A percentile compares a stretch with the other conserved stretches of the same genome.
These are phyloP conservation scores for Bigelowiella natans DNA, from an alignment of 78 protist species.

Conservation along the genomic window DNA sequence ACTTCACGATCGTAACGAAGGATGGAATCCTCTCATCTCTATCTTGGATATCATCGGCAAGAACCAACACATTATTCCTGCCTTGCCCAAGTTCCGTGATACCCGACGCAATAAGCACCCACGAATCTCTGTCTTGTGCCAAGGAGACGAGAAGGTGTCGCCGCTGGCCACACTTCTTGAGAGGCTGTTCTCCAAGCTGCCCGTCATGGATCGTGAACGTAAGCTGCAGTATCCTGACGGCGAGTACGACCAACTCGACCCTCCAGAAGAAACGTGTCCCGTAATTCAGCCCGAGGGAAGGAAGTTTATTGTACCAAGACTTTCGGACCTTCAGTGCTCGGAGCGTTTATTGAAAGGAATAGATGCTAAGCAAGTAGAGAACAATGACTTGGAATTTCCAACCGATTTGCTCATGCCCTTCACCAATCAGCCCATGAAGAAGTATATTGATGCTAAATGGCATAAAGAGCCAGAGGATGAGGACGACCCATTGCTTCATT, in stretches of 20 bases:
- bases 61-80: neutral
- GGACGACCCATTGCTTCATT: neutral
- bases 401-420: neutral
- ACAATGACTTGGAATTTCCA: neutral
- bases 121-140: neutral
- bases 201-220: neutral
- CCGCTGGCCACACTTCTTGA: slow-evolving; percentile 1
- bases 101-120: neutral
- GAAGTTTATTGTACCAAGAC: neutral
- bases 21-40: neutral
- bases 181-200: neutral
- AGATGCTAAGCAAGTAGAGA: neutral
- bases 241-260: neutral
- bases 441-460: neutral
- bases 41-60: neutral
- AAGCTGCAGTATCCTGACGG: neutral
- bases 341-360: neutral
- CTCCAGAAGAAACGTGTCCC: neutral
- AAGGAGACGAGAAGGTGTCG: neutral
- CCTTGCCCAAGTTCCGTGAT: neutral
- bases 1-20: neutral
- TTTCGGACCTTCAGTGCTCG: neutral
- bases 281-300: neutral
- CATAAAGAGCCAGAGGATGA: neutral
- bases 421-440: neutral